Evolutionary conservation across 768 basidiomycete genomes (phyloP), one percentile per base, ranked within the genome.

Genomic region (Gloeophyllum trabeum): DNA sequence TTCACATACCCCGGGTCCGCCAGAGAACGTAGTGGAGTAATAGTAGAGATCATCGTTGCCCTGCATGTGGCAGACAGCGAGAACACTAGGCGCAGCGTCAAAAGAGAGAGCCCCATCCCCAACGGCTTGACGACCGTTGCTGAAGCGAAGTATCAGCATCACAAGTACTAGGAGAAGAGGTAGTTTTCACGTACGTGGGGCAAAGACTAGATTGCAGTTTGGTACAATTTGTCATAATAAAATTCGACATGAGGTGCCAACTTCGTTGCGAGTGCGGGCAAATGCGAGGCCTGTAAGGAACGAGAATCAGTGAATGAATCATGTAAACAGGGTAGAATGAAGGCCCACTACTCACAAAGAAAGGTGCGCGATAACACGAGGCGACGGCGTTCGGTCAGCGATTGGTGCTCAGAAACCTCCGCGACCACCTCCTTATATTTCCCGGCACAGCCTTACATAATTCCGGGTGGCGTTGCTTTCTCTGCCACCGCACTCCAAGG

Each of bases 51-150:
- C 73, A 56, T 79, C 71, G 40, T 66, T 75, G 72, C 85, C 88
- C 58, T 88, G 76, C 52, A 86, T 67, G 48, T 83, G 82, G 75
- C 83, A 87, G 52, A 89, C 80, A 48, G 88, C 88, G 64, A 89
- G 75, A 57, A 89, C 81, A 63, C 70, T 84, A 51, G 83, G 75
- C 65, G 76, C 71, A 63, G 57, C 79, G 76, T 76, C 74, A 66
- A 72, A 71, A 67, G 69, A 66, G 62, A 69, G 71, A 77, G 88
- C 88, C 88, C 88, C 88, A 89, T 91, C 88, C 67, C 87, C 88
- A 91, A 90, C 88, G 87, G 81, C 73, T 69, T 79, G 81, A 85
- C 85, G 77, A 66, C 85, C 88, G 87, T 90, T 90, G 88, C 88
- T 91, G 60, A 28, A 52, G 10, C n/a, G n/a, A n/a, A n/a, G n/a